Conservation (phyloP, 306 rosid species). For the Glycine tomentella region DNA sequence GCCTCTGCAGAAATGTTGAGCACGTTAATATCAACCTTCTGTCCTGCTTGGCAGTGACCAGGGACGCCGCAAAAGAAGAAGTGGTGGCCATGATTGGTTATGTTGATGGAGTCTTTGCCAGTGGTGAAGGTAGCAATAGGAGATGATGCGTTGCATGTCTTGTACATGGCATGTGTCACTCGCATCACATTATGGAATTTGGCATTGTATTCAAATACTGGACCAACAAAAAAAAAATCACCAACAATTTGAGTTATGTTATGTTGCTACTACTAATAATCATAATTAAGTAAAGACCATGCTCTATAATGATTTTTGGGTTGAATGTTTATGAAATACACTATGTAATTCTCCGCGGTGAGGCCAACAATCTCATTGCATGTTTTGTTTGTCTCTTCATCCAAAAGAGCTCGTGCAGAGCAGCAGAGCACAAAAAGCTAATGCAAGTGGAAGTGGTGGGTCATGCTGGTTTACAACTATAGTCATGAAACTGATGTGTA, state of each 20-base stretch:
- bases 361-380: slow-evolving; percentile 45
- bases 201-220: slow-evolving; percentile 73
- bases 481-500: slow-evolving; percentile 40
- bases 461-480: slow-evolving; percentile 38
- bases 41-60: slow-evolving; percentile 89
- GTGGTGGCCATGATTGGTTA: slow-evolving; percentile 75
- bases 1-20: slow-evolving; percentile 46
- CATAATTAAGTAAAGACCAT: slow-evolving; percentile 35
- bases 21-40: slow-evolving; percentile 78
- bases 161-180: slow-evolving; percentile 82
- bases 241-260: neutral
- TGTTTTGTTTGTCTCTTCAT: slow-evolving; percentile 36
- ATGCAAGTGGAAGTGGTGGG: slow-evolving; percentile 51
- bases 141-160: slow-evolving; percentile 68
- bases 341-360: neutral
- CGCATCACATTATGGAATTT: slow-evolving; percentile 86
- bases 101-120: slow-evolving; percentile 76
- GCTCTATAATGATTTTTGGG: slow-evolving; percentile 27
- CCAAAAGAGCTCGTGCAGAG: slow-evolving; percentile 30
- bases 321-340: slow-evolving; percentile 5
- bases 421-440: slow-evolving; percentile 25
- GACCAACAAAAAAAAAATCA: neutral
- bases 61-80: slow-evolving; percentile 88
- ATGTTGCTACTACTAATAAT: neutral
- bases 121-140: slow-evolving; percentile 73